Conservation (phyloP, 1,284 basidiomycete species). For the Malassezia equina region DNA sequence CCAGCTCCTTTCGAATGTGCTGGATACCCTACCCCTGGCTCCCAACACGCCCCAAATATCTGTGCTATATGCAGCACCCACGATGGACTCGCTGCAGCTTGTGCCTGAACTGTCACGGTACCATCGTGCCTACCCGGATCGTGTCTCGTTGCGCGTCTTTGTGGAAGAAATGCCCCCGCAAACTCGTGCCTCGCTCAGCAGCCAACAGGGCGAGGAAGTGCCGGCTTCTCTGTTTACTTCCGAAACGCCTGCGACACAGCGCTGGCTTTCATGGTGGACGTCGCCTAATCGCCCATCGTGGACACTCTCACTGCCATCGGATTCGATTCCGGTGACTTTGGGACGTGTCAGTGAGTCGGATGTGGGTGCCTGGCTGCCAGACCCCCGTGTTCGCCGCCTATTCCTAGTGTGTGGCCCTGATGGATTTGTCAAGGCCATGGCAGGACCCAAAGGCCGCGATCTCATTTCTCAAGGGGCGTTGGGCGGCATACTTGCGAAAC, state of each 20-base stretch:
- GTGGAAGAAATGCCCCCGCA: neutral
- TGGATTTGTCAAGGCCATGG: constrained; percentile 11
- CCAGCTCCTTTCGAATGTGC: constrained; percentile 15
- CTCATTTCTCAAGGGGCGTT: constrained; percentile 9
- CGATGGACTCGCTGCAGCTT: constrained; percentile 6
- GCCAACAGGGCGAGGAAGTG: neutral
- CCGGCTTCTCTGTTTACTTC: neutral
- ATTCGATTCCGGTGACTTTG: neutral
- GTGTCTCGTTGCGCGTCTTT: constrained; percentile 4
- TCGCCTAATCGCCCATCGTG: neutral
- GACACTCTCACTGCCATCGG: neutral
- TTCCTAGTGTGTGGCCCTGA: constrained; percentile 17
- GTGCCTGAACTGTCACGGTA: constrained; percentile 5
- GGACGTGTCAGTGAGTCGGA: neutral
- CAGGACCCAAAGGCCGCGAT: constrained; percentile 9
- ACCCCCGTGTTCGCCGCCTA: neutral
- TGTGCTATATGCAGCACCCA: constrained; percentile 10
- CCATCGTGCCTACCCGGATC: neutral
- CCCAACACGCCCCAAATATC: neutral
- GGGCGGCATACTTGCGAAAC: constrained; percentile 2
- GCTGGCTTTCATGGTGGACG: neutral
- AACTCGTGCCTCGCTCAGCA: neutral
- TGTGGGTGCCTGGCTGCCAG: neutral
- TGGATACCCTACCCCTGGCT: neutral
- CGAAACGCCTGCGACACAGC: neutral